Base-by-base conservation (phyloP, 1,284 basidiomycete species). In the Lentinus polychrous region DNA sequence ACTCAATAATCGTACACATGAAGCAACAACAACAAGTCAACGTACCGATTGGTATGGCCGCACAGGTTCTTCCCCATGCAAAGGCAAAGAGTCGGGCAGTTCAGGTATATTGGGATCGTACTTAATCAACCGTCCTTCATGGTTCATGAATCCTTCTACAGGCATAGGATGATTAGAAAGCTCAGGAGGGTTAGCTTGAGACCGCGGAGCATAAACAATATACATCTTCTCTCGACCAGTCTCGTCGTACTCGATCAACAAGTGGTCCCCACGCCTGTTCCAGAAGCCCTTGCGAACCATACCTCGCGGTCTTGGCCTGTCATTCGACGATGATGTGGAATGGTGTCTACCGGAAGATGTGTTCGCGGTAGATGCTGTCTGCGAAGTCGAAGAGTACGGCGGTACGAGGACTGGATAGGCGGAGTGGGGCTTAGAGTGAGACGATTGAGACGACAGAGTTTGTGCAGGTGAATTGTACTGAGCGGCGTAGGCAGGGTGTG, bases 251-350 rank as follows among this genome's bases (percentile, higher is more conserved):
- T 10, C 12, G 8, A 64, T 51, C 17, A 80, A 78, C 46, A 84
- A 69, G 55, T 85, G 76, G 60, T 86, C 83, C 0, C 83, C 83
- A 2, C 83, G 77, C 20, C 72, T 60, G 54, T 86, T 86, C 84
- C 84, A 86, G 54, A 69, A 78, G 1, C 84, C 83, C 20, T 61
- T 60, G 8, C 84, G 78, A 12, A 73, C 23, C 14, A 6, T 8
- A 23, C 40, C 17, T 6, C 12, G 11, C 15, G 3, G 22, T 37
- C 18, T 18, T 37, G 35, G 35, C 35, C n/a, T 27, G 10, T 27
- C 27, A 27, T 27, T 27, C 10, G 27, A 27, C 27, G 27, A 27
- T 4, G 27, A 27, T n/a, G n/a, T n/a, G 27, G 4, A 10, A 27
- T 27, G 27, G 27, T 27, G 27, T 10, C 27, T 4, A 27, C 27